Percentiles rank a stretch among this genome's conserved stretches.
phyloP scores from a whole-genome alignment of 208 protist genomes.

The Spironucleus salmonicida region DNA sequence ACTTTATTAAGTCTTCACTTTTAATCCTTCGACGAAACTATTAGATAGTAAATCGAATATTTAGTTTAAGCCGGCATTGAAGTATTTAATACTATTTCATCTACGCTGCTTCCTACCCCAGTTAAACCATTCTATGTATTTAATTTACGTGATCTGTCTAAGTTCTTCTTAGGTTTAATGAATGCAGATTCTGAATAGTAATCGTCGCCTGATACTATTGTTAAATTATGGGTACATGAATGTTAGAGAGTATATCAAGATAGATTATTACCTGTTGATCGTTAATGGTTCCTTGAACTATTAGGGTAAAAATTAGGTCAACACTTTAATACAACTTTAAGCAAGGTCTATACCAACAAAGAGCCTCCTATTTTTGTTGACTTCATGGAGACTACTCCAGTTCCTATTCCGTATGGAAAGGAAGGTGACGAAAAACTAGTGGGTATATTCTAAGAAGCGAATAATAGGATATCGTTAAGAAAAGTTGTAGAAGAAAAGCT shows the following conservation, averaged over 20 bases:
- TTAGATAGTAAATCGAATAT: slow-evolving; percentile 64
- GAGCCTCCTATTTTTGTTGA: slow-evolving; percentile 50
- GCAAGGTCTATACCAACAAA: slow-evolving; percentile 38
- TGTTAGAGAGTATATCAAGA: slow-evolving; percentile 81
- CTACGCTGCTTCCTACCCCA: slow-evolving; percentile 79
- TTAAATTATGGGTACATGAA: slow-evolving; percentile 86
- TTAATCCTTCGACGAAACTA: slow-evolving; percentile 60
- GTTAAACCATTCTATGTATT: slow-evolving; percentile 95
- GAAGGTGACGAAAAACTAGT: slow-evolving; percentile 38
- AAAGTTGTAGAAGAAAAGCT: slow-evolving; percentile 63
- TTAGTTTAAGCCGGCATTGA: slow-evolving; percentile 76
- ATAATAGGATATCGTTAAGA: slow-evolving; percentile 62
- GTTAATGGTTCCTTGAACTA: background rate
- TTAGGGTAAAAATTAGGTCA: slow-evolving; percentile 25
- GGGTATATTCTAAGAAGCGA: slow-evolving; percentile 60
- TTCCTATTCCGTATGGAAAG: background rate
- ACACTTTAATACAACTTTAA: slow-evolving; percentile 29
- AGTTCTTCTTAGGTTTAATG: slow-evolving; percentile 78
- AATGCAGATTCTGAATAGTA: slow-evolving; percentile 52
- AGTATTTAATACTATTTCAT: slow-evolving; percentile 68
- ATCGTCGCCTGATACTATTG: slow-evolving; percentile 46
- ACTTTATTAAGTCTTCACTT: slow-evolving; percentile 73
- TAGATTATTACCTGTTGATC: slow-evolving; percentile 66
- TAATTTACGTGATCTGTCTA: slow-evolving; percentile 82
- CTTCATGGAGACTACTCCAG: slow-evolving; percentile 62